Conservation (phyloP, 2,329 filamentous ascomycete genomes). For the Ophiostoma montium region DNA sequence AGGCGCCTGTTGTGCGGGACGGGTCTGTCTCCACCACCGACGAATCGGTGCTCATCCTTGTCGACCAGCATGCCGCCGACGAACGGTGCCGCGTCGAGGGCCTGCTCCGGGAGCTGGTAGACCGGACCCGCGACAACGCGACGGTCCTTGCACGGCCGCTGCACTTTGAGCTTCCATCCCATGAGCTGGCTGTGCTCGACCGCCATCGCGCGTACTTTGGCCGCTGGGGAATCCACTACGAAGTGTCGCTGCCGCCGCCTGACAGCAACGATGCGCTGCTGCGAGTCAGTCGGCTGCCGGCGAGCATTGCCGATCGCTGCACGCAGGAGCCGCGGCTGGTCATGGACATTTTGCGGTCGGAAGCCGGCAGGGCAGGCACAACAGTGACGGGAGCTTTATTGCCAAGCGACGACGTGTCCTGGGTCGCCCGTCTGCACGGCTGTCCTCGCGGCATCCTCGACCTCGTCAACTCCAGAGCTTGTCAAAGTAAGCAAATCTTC, state of each 20-base stretch:
- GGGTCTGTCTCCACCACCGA: not conserved
- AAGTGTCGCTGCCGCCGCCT: constrained; percentile 14
- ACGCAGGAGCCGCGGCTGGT: constrained; percentile 55
- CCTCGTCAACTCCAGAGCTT: constrained; percentile 61
- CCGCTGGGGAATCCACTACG: constrained; percentile 61
- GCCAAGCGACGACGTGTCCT: not conserved
- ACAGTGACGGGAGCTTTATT: constrained; percentile 19
- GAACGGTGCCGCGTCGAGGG: constrained; percentile 70
- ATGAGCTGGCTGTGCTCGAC: constrained; percentile 46
- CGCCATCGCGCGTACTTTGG: constrained; percentile 42
- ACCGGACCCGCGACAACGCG: constrained; percentile 13
- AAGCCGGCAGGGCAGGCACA: constrained; percentile 40
- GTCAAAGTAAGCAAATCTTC: constrained; percentile 37
- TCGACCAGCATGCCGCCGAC: constrained; percentile 93
- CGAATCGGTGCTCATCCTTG: constrained; percentile 42
- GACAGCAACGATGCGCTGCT: constrained; percentile 20
- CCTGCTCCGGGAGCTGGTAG: constrained; percentile 43
- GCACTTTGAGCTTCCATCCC: constrained; percentile 46
- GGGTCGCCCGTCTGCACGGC: constrained; percentile 35
- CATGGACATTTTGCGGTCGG: constrained; percentile 31
- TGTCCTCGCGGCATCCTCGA: constrained; percentile 68
- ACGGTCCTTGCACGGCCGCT: constrained; percentile 38
- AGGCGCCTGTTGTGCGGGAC: constrained; percentile 25
- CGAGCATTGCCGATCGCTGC: constrained; percentile 63
- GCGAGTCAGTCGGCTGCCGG: constrained; percentile 47